Evolutionary conservation across 2,329 filamentous ascomycete genomes (phyloP).

Genomic region (Fusarium hainanense): DNA sequence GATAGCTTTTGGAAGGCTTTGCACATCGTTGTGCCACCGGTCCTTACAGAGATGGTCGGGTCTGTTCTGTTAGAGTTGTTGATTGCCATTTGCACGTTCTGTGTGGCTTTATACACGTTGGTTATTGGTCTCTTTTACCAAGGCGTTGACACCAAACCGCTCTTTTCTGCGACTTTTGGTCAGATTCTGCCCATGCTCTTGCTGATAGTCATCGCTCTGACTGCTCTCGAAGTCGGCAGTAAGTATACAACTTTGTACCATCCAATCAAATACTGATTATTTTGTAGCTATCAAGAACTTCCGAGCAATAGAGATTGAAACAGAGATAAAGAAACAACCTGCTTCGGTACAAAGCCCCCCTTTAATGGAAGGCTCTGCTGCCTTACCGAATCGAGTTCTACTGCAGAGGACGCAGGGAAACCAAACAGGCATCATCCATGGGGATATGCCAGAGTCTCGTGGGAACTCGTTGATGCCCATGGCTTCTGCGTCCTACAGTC

Average conservation of each 20-base stretch:
- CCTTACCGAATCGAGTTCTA: neutral
- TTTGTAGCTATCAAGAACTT: slow-evolving; percentile 19
- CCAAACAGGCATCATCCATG: neutral
- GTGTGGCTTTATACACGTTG: slow-evolving; percentile 16
- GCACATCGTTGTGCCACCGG: neutral
- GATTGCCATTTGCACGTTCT: neutral
- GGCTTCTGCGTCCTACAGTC: slow-evolving; percentile 11
- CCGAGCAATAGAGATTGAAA: slow-evolving; percentile 12
- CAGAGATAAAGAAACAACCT: slow-evolving; percentile 7
- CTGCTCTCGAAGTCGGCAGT: slow-evolving; percentile 28
- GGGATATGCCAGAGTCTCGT: neutral
- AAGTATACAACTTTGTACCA: neutral
- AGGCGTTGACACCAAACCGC: neutral
- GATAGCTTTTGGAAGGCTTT: slow-evolving; percentile 4
- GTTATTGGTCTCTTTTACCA: neutral
- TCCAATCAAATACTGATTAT: neutral
- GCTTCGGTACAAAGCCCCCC: neutral
- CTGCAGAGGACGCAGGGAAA: neutral
- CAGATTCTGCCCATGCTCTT: slow-evolving; percentile 35
- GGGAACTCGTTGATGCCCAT: neutral
- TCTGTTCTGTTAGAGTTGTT: slow-evolving; percentile 26
- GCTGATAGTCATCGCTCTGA: slow-evolving; percentile 19
- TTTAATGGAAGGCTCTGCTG: neutral
- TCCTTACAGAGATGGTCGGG: slow-evolving; percentile 10
- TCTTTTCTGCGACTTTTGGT: slow-evolving; percentile 3